phyloP scores from a whole-genome alignment of 352 stramenopile species.

The Phytopythium sindhum region DNA sequence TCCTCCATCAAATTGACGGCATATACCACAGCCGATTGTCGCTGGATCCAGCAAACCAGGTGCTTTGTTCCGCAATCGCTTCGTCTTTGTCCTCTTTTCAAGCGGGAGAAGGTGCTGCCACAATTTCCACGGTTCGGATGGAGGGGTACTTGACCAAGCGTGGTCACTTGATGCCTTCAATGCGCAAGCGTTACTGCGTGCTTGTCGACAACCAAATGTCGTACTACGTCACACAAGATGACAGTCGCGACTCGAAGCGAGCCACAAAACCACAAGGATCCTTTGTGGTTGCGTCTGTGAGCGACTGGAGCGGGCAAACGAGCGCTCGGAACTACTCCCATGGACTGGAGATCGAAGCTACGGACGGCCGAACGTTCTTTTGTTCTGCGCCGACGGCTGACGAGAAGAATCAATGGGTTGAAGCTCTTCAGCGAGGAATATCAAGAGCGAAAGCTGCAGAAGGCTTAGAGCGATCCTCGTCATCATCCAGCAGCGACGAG shows the following conservation, averaged over 20 bases:
- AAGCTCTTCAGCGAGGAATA: slow-evolving; percentile 55
- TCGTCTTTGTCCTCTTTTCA: slow-evolving; percentile 7
- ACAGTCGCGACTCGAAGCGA: slow-evolving; percentile 42
- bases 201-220: slow-evolving; percentile 44
- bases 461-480: neutral
- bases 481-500: slow-evolving; percentile 5
- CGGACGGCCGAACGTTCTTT: slow-evolving; percentile 70
- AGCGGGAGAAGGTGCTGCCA: neutral
- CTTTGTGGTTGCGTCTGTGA: slow-evolving; percentile 51
- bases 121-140: slow-evolving; percentile 36
- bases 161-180: slow-evolving; percentile 64
- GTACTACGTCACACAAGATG: slow-evolving; percentile 71
- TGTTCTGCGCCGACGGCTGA: slow-evolving; percentile 46
- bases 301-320: slow-evolving; percentile 73
- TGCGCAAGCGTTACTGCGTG: slow-evolving; percentile 76
- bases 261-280: slow-evolving; percentile 15
- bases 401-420: slow-evolving; percentile 62
- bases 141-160: slow-evolving; percentile 78
- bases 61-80: slow-evolving; percentile 23
- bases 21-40: slow-evolving; percentile 58
- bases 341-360: slow-evolving; percentile 66
- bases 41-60: slow-evolving; percentile 24
- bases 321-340: slow-evolving; percentile 44
- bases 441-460: slow-evolving; percentile 16
- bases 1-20: slow-evolving; percentile 58